Percentiles rank a stretch among this genome's conserved stretches.
Evolutionary conservation across 2,329 filamentous ascomycete genomes (phyloP).

Genomic region (Claviceps fusiformis): DNA sequence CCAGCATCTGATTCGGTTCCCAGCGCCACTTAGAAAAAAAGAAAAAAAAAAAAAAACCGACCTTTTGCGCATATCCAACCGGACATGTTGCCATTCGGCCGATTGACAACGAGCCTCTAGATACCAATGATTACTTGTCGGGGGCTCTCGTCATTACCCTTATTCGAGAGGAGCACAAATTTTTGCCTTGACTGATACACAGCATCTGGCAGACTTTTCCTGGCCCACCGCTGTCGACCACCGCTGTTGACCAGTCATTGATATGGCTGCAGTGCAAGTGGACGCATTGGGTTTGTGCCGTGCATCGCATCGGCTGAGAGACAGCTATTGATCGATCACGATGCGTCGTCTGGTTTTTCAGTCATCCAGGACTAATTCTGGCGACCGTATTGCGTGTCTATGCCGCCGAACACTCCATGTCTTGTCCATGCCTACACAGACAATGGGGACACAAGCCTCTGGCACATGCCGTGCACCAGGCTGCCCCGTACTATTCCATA

Average conservation of each 20-base stretch:
- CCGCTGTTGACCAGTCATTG: too few species aligned
- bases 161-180: background rate
- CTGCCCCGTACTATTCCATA: background rate
- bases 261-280: background rate
- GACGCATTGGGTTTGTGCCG: background rate
- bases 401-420: background rate
- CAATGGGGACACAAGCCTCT: background rate
- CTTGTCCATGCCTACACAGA: background rate
- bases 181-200: background rate
- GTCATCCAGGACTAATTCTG: background rate
- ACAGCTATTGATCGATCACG: background rate
- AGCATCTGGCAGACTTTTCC: background rate
- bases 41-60: too few species aligned
- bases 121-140: background rate
- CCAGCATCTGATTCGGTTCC: background rate
- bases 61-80: background rate
- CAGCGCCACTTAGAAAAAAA: too few species aligned
- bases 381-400: background rate
- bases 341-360: background rate
- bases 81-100: background rate
- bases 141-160: background rate
- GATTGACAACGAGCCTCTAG: background rate
- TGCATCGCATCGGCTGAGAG: background rate
- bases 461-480: slow-evolving; percentile 1
- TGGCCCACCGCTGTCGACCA: background rate